Evolutionary conservation across 2,329 filamentous ascomycete genomes (phyloP).

Genomic region (Beauveria pseudobassiana): DNA sequence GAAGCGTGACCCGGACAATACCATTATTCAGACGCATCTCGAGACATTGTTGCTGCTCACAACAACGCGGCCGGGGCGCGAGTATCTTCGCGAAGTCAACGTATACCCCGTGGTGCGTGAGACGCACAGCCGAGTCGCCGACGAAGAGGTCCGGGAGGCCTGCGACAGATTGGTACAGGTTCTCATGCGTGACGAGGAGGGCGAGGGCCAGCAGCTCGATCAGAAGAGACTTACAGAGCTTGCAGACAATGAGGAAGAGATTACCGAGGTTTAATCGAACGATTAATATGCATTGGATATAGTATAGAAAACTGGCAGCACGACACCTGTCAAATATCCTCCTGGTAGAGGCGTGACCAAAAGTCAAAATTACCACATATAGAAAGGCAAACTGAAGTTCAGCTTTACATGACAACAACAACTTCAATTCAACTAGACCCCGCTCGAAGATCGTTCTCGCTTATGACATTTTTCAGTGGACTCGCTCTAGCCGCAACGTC

Average conservation of each 20-base stretch:
- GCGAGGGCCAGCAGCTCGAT: constrained; percentile 27
- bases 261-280: constrained; percentile 42
- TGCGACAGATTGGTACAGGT: constrained; percentile 89
- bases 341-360: not conserved
- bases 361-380: not conserved
- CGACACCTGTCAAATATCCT: not conserved
- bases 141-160: constrained; percentile 74
- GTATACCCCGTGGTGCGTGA: constrained; percentile 89
- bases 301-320: not conserved
- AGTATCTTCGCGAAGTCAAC: constrained; percentile 65
- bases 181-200: constrained; percentile 69
- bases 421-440: no score
- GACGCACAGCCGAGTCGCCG: constrained; percentile 67
- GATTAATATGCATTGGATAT: not conserved
- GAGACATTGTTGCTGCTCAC: constrained; percentile 82
- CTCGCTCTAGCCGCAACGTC: not conserved
- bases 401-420: not conserved
- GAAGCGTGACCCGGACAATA: constrained; percentile 66
- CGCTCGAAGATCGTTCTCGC: not conserved
- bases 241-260: constrained; percentile 44
- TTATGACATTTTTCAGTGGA: not conserved
- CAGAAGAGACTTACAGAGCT: constrained; percentile 39
- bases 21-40: constrained; percentile 77
- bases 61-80: constrained; percentile 67
- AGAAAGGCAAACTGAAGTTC: not conserved